Base-by-base conservation (phyloP, 1,284 basidiomycete species). In the Pseudozyma tsukubaensis region DNA sequence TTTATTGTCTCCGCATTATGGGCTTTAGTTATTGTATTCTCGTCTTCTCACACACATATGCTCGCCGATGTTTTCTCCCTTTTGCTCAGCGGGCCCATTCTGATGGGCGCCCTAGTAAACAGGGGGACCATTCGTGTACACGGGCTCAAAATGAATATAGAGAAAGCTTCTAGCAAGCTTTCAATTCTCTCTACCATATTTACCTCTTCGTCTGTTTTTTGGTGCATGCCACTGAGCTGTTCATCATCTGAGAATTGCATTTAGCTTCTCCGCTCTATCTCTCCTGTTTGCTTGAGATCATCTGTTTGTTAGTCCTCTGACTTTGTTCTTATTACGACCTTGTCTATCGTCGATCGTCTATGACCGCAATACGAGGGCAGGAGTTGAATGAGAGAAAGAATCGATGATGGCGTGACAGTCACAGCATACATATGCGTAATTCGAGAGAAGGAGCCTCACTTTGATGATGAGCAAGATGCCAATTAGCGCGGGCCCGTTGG, bases 121-220 rank as follows among this genome's bases (percentile, higher is more conserved):
- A 36, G 55, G 66, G 61, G 49, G 71, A 65, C 71, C 71, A 73
- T 73, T 73, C 71, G 65, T 62, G 71, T 73, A 73, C 49, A 73
- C 71, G 71, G 55, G 64, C 69, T 29, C 24, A 29, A 29, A 24
- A 35, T 53, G 32, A 21, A 29, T 29, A 56, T 35, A 56, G 49
- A 24, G 32, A 54, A 50, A 14, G 55, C 62, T 53, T 52, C 55
- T 53, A 52, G 52, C 52, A 45, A 62, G 52, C 53, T 50, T 19
- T 63, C 34, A 29, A 8, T 19, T 32, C 34, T 12, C 45, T 59
- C 44, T 45, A 43, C 48, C 47, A 45, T 44, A 34, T 54, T 42
- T 24, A 32, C 19, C 9, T 48, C 45, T 45, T 45, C 18, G 44
- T 45, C 44, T 39, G 12, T n/a, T 18, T 36, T 19, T 40, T 32